A percentile compares a stretch with the other conserved stretches of the same genome.
phyloP scores from a whole-genome alignment of 148 eudicot species.

The Amaranthus cruentus region DNA sequence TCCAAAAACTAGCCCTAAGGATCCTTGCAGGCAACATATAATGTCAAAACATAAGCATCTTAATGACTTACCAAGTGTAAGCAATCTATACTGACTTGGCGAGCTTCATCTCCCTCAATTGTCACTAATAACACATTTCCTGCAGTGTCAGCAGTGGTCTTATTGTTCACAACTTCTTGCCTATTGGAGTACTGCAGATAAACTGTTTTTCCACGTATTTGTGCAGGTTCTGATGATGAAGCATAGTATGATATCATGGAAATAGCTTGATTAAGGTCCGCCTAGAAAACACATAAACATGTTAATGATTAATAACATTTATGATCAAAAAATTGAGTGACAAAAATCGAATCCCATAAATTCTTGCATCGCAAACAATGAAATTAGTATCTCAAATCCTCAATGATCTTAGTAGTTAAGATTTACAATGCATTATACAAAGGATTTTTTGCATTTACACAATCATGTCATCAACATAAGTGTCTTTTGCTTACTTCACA shows the following conservation, averaged over 20 bases:
- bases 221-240: conserved; percentile 97
- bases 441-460: not conserved
- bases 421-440: not conserved
- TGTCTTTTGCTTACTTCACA: not conserved
- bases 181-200: conserved; percentile 97
- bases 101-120: conserved; percentile 96
- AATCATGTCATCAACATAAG: not conserved
- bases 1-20: conserved; percentile 36
- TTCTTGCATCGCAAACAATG: not conserved
- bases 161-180: conserved; percentile 97
- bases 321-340: not conserved
- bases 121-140: conserved; percentile 95
- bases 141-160: conserved; percentile 90
- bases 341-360: not conserved
- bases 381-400: not conserved
- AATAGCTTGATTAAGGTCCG: conserved; percentile 93
- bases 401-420: not conserved
- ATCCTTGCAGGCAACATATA: conserved; percentile 33
- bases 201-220: conserved; percentile 95
- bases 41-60: conserved; percentile 23
- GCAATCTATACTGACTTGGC: conserved; percentile 96
- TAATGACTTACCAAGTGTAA: conserved; percentile 81
- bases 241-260: conserved; percentile 97
- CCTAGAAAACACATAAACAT: conserved; percentile 38
- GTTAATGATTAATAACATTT: conserved; percentile 6